These are phyloP conservation scores for Pythium dissotocum DNA, from an alignment of 352 stramenopile genomes.

Conservation along the genomic window DNA sequence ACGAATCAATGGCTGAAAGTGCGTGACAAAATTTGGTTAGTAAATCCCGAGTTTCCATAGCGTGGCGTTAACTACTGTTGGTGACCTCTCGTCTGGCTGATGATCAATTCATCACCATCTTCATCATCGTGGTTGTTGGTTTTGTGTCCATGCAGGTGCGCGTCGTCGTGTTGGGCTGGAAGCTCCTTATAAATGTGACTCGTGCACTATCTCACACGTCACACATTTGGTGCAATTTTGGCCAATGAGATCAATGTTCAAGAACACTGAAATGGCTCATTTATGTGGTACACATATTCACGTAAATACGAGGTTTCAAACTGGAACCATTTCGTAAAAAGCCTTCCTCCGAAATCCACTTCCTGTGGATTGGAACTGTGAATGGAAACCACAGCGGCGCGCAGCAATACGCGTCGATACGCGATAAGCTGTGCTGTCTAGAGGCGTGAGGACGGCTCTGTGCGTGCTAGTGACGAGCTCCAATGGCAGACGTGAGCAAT, in stretches of 20 bases:
- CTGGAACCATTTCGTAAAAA: background rate
- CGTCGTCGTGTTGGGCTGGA: no score
- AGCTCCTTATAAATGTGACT: no score
- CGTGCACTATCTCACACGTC: no score
- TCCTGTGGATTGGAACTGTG: constrained; percentile 6
- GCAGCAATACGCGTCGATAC: background rate
- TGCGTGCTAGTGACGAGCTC: background rate
- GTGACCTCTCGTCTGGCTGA: no score
- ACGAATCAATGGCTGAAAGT: background rate
- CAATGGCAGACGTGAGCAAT: constrained; percentile 30
- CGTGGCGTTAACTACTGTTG: no score
- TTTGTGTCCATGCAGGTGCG: no score
- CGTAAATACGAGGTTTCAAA: constrained; percentile 21
- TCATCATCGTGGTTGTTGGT: no score
- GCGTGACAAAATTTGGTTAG: background rate
- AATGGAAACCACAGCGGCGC: constrained; percentile 4
- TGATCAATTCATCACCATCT: no score
- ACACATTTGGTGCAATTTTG: no score
- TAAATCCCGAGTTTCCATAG: background rate
- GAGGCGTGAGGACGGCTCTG: background rate
- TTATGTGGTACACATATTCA: constrained; percentile 11
- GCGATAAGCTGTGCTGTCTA: background rate
- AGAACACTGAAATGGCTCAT: constrained; percentile 16
- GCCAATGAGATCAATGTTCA: no score
- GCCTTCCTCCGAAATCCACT: constrained; percentile 2